phyloP scores from a whole-genome alignment of 371 early-diverging fungal genomes.

The Capillidium heterosporum region DNA sequence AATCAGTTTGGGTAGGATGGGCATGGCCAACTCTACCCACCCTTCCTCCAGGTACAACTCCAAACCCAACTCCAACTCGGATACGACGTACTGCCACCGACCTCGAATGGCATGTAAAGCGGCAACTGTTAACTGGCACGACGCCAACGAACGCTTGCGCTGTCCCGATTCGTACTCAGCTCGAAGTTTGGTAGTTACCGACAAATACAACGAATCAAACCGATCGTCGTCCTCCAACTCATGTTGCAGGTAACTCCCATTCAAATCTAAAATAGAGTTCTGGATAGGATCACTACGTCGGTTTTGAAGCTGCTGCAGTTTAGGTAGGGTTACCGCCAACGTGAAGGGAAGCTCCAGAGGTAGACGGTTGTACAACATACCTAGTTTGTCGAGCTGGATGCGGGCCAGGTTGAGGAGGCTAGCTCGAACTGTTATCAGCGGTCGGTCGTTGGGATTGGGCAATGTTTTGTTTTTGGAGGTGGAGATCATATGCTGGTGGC shows the following conservation, averaged over 20 bases:
- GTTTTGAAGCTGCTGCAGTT: background rate
- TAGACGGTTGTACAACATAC: conserved; percentile 29
- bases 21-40: background rate
- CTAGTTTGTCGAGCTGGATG: conserved; percentile 56
- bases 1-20: background rate
- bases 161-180: background rate
- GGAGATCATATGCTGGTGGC: conserved; percentile 19
- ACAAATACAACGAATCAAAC: background rate
- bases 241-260: background rate
- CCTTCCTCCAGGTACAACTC: background rate
- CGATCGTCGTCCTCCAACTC: background rate
- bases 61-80: background rate
- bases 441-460: conserved; percentile 12
- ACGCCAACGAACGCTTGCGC: background rate
- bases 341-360: conserved; percentile 30
- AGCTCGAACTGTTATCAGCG: conserved; percentile 47
- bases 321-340: background rate
- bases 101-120: background rate
- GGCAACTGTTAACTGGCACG: background rate
- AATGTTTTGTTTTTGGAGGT: conserved; percentile 19
- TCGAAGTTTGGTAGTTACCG: background rate
- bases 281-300: background rate
- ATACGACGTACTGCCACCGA: background rate
- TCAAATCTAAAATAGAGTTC: background rate
- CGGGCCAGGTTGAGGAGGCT: conserved; percentile 57